Evolutionary conservation across 768 basidiomycete species (phyloP).

Genomic region (Tricholoma matsutake): DNA sequence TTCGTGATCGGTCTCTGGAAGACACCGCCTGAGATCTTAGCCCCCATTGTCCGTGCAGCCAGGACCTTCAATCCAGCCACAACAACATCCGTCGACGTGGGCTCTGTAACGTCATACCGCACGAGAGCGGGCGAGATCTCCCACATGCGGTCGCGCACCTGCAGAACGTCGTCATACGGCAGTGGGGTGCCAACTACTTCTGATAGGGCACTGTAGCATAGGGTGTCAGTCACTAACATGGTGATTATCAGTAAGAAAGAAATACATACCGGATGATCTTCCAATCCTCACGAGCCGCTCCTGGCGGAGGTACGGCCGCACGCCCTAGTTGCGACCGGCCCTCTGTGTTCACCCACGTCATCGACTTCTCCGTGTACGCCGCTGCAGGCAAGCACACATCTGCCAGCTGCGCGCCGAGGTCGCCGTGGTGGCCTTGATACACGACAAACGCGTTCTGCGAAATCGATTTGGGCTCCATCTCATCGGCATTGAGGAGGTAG

Average conservation of each 20-base stretch:
- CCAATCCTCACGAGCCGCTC: slow-evolving; percentile 95
- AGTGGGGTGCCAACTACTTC: slow-evolving; percentile 79
- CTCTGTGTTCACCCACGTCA: slow-evolving; percentile 97
- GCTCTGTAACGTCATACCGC: slow-evolving; percentile 79
- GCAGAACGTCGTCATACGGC: slow-evolving; percentile 86
- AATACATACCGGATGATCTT: slow-evolving; percentile 80
- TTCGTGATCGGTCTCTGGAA: slow-evolving; percentile 83
- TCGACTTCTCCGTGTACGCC: slow-evolving; percentile 88
- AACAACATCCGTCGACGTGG: slow-evolving; percentile 69
- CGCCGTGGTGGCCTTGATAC: slow-evolving; percentile 98
- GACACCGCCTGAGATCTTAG: slow-evolving; percentile 53
- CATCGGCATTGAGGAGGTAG: slow-evolving; percentile 95
- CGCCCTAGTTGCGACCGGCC: slow-evolving; percentile 89
- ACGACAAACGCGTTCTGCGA: slow-evolving; percentile 94
- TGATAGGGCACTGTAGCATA: slow-evolving; percentile 67
- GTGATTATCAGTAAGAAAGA: neutral
- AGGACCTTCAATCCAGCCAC: slow-evolving; percentile 65
- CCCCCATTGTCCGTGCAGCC: slow-evolving; percentile 44
- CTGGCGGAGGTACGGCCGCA: slow-evolving; percentile 92
- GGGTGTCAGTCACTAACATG: neutral
- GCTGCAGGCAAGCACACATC: slow-evolving; percentile 92
- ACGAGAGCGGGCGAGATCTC: slow-evolving; percentile 90
- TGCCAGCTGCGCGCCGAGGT: slow-evolving; percentile 94
- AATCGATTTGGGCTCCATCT: slow-evolving; percentile 83
- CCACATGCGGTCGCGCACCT: slow-evolving; percentile 92